phyloP scores from a whole-genome alignment of 2,329 filamentous ascomycete genomes.

The Tetracladium maxilliforme region DNA sequence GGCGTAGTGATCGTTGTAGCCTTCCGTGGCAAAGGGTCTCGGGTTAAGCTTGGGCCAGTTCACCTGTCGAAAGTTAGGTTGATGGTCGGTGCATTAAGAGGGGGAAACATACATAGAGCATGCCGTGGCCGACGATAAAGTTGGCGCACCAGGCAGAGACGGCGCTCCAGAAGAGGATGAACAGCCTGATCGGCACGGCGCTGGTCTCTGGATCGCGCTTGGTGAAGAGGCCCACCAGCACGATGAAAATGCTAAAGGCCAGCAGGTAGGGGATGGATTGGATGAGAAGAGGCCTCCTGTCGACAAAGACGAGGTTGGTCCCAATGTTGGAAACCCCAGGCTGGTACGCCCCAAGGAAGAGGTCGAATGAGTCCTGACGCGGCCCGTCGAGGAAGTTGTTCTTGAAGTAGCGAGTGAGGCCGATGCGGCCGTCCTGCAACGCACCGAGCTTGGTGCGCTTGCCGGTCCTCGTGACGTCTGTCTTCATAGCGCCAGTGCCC shows the following conservation, averaged over 20 bases:
- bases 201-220: constrained; percentile 56
- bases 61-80: constrained; percentile 42
- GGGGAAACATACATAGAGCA: constrained; percentile 69
- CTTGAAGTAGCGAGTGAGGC: constrained; percentile 72
- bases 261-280: constrained; percentile 90
- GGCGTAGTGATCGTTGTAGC: constrained; percentile 72
- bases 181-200: constrained; percentile 68
- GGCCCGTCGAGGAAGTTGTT: constrained; percentile 96
- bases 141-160: constrained; percentile 56
- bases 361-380: constrained; percentile 85
- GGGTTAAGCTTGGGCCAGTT: constrained; percentile 98
- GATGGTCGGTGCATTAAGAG: too few relatives aligned
- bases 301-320: constrained; percentile 62
- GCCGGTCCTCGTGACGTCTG: constrained; percentile 90
- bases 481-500: constrained; percentile 94
- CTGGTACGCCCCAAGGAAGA: constrained; percentile 80
- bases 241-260: constrained; percentile 66
- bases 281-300: constrained; percentile 72
- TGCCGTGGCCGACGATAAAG: constrained; percentile 74
- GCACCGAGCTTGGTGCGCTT: constrained; percentile 75
- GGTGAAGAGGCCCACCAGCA: constrained; percentile 62
- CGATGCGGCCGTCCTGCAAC: constrained; percentile 76
- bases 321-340: constrained; percentile 60
- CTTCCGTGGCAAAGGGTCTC: constrained; percentile 71
- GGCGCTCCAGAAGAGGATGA: constrained; percentile 63